A percentile compares a stretch with the other conserved stretches of the same genome.
Conservation (phyloP, 192 early-diverging fungal species). For the Funneliformis geosporum region DNA sequence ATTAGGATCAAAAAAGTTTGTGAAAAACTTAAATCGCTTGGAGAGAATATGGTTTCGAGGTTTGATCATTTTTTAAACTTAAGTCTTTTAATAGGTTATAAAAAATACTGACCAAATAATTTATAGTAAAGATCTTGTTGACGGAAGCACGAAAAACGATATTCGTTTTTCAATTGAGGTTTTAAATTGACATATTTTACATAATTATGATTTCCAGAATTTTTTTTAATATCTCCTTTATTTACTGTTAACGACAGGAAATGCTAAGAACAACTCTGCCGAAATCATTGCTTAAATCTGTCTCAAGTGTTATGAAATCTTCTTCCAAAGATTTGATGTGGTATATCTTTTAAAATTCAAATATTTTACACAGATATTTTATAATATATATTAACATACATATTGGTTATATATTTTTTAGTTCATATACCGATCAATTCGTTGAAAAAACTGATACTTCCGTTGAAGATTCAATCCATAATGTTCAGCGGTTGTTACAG, state of each 20-base stretch:
- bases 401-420: not conserved
- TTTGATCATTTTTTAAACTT: not conserved
- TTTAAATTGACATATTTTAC: not conserved
- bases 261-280: not conserved
- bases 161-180: constrained; percentile 2
- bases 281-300: constrained; percentile 17
- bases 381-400: not conserved
- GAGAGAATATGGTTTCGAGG: not conserved
- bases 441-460: not conserved
- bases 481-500: not conserved
- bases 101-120: not conserved
- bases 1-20: constrained; percentile 12
- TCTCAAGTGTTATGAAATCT: constrained; percentile 1
- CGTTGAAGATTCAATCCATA: not conserved
- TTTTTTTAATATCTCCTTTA: not conserved
- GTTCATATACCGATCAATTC: not conserved
- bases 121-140: not conserved
- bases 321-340: constrained; percentile 9
- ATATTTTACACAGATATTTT: not conserved
- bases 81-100: not conserved
- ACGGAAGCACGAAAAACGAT: not conserved
- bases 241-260: not conserved
- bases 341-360: not conserved
- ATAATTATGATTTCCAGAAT: not conserved
- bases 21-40: constrained; percentile 14